Base-by-base conservation (phyloP, 164 flowering plant species). In the Umbellularia californica region DNA sequence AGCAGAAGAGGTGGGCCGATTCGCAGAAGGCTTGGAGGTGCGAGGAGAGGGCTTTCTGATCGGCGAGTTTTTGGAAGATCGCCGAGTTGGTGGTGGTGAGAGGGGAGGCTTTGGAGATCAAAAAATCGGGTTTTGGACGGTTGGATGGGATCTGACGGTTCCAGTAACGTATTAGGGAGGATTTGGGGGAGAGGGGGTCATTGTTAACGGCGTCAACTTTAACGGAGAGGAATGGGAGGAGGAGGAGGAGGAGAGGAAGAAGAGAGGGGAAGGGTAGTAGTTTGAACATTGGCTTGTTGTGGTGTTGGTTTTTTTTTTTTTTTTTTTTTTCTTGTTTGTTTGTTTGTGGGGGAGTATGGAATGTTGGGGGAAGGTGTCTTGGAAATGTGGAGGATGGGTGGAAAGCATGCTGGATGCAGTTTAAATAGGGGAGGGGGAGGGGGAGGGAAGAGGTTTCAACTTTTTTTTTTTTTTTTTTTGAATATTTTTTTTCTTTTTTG, bases 121-220 rank as follows among this genome's bases (percentile, higher is more conserved):
- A 83, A 65, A 92, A 95, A 11, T 64, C 5, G 11, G 95, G 86
- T 35, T 81, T 83, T 2, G 89, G 87, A 3, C 79, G 71, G 30
- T 76, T 72, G 77, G 75, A 85, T 14, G 83, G 77, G 84, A 92
- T 86, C 80, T 86, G 85, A 15, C 79, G 87, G 78, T 84, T 86
- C 99, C 97, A 95, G 84, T 93, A 93, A 2, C 99, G 91, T 35
- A 83, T 75, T 74, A 90, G 65, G 9, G 75, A 85, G 0, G 95
- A 90, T 47, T 81, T 88, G 0, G 99, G 90, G 3, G 99, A 81
- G 75, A 93, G 90, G 23, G 97, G 97, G 81, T 79, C 73, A 30
- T 64, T 27, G 12, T 23, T 50, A 30, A 10, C 65, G n/a, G 47
- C 69, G 6, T 19, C 10, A 23, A n/a, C 50, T 10, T 7, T 25